Conservation (phyloP, 228 moss, liverwort and hornwort genomes). For the Sphagnum magellanicum region DNA sequence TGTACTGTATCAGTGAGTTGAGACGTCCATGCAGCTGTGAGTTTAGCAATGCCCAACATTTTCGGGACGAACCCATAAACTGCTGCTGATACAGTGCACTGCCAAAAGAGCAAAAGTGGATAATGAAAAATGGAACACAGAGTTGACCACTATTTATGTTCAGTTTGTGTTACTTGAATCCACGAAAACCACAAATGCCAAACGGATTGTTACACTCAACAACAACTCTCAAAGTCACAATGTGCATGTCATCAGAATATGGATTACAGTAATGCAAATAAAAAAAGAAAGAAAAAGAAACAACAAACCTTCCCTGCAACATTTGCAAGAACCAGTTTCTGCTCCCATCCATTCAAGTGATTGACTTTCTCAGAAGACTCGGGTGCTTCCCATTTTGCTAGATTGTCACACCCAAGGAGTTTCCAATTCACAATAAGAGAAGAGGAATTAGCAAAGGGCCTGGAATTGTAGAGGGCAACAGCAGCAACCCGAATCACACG, state of each 20-base stretch:
- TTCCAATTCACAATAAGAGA: slow-evolving; percentile 67
- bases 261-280: background rate
- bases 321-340: slow-evolving; percentile 56
- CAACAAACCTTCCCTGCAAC: slow-evolving; percentile 59
- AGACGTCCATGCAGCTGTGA: slow-evolving; percentile 32
- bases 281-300: background rate
- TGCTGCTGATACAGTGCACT: slow-evolving; percentile 63
- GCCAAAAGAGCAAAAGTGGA: slow-evolving; percentile 19
- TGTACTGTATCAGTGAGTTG: slow-evolving; percentile 62
- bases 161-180: background rate
- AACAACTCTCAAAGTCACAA: no score
- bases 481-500: slow-evolving; percentile 70
- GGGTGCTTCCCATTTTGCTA: slow-evolving; percentile 54
- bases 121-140: slow-evolving; percentile 6
- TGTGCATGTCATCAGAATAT: no score
- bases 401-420: slow-evolving; percentile 40
- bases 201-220: background rate
- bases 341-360: slow-evolving; percentile 60
- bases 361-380: slow-evolving; percentile 6
- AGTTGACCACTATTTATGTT: no score
- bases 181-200: slow-evolving; percentile 1
- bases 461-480: slow-evolving; percentile 50
- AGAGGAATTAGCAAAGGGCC: slow-evolving; percentile 81
- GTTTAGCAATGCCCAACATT: slow-evolving; percentile 30
- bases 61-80: slow-evolving; percentile 42